Conservation (phyloP, 2,329 filamentous ascomycete genomes). For the Coniella lustricola region DNA sequence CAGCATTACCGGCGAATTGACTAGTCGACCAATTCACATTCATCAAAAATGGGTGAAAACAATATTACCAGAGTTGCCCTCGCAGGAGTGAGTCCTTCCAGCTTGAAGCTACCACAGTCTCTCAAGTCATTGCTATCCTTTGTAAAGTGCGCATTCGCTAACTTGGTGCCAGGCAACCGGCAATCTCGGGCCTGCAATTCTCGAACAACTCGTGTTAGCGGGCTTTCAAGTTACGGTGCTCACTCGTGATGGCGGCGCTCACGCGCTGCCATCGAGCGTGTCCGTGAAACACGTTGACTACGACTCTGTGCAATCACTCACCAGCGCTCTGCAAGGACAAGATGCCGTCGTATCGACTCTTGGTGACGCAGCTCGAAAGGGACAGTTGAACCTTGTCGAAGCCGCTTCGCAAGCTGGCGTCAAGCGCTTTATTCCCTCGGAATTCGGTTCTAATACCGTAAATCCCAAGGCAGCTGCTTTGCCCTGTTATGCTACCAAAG, state of each 20-base stretch:
- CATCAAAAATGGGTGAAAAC: neutral
- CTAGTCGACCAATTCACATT: too few relatives aligned
- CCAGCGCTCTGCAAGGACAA: neutral
- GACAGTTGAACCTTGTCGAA: slow-evolving; percentile 1
- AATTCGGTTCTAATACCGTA: slow-evolving; percentile 8
- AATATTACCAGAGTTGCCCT: neutral
- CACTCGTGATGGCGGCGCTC: slow-evolving; percentile 37
- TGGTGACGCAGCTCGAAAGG: neutral
- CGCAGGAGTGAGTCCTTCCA: neutral
- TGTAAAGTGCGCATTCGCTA: neutral
- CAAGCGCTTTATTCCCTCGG: slow-evolving; percentile 4
- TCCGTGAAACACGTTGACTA: slow-evolving; percentile 40
- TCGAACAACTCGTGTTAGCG: slow-evolving; percentile 23
- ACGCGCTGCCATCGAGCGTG: slow-evolving; percentile 28
- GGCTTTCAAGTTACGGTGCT: slow-evolving; percentile 46
- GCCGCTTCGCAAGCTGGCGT: slow-evolving; percentile 3
- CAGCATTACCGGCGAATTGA: too few relatives aligned
- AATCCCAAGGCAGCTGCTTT: slow-evolving; percentile 18
- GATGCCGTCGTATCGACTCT: slow-evolving; percentile 6
- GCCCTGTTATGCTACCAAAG: slow-evolving; percentile 7
- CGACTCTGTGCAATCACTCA: slow-evolving; percentile 28
- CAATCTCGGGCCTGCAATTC: slow-evolving; percentile 25
- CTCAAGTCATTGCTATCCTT: neutral
- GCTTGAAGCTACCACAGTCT: neutral
- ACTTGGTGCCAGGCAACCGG: slow-evolving; percentile 16